Evolutionary conservation across 2,329 filamentous ascomycete species (phyloP).

Genomic region (Cladosporium sp.): DNA sequence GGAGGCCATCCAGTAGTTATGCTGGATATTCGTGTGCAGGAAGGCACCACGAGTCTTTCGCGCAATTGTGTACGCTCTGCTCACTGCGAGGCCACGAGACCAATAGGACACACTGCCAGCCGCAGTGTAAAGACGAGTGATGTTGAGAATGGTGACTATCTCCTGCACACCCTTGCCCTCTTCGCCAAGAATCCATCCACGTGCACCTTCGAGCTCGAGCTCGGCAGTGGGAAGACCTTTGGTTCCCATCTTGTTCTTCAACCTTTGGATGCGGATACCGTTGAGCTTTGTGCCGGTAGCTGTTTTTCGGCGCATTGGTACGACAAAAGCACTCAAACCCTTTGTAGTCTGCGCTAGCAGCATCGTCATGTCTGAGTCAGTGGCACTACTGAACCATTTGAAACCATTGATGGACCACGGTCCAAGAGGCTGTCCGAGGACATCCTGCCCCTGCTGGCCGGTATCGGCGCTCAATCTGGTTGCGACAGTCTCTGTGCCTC

Average conservation of each 20-base stretch:
- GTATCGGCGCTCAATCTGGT: neutral
- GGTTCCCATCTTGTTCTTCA: constrained; percentile 74
- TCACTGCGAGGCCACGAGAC: constrained; percentile 58
- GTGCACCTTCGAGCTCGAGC: constrained; percentile 53
- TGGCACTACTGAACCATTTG: constrained; percentile 71
- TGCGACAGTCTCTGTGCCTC: constrained; percentile 62
- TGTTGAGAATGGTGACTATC: constrained; percentile 67
- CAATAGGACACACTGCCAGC: constrained; percentile 55
- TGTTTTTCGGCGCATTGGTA: constrained; percentile 47
- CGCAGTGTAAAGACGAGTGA: constrained; percentile 62
- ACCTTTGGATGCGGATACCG: constrained; percentile 65
- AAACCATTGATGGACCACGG: constrained; percentile 63
- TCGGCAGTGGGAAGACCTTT: constrained; percentile 71
- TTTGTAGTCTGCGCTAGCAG: constrained; percentile 61
- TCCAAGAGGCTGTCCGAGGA: constrained; percentile 48
- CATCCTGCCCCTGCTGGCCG: constrained; percentile 11
- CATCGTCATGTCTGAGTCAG: constrained; percentile 64
- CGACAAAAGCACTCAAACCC: constrained; percentile 63
- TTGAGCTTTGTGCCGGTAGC: constrained; percentile 47
- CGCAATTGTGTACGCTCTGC: constrained; percentile 59
- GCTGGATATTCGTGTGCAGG: constrained; percentile 55
- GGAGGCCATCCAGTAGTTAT: constrained; percentile 60
- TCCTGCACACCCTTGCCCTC: constrained; percentile 68
- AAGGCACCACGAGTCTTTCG: constrained; percentile 53
- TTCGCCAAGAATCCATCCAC: constrained; percentile 60